These are phyloP conservation scores for Brassica carinata DNA, from an alignment of 345 rosid genomes.

Conservation along the genomic window DNA sequence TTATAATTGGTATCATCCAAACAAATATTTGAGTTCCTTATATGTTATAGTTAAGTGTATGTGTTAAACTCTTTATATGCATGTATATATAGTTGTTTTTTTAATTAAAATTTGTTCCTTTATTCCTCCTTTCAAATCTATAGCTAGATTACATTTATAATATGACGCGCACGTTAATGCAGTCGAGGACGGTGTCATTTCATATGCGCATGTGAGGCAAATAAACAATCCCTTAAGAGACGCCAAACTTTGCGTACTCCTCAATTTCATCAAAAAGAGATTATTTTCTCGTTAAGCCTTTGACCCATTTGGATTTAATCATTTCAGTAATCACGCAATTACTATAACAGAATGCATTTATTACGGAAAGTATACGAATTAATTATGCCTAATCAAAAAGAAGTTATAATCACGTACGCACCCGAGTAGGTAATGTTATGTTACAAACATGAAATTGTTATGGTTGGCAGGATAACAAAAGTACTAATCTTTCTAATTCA, in stretches of 20 bases:
- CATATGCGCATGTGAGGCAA: slow-evolving; percentile 55
- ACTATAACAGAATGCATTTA: background rate
- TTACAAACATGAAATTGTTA: background rate
- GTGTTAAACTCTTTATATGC: background rate
- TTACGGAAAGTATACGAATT: slow-evolving; percentile 10
- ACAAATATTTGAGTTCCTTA: slow-evolving; percentile 21
- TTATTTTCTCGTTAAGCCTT: background rate
- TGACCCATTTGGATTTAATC: background rate
- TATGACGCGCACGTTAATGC: slow-evolving; percentile 50
- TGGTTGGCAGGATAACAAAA: background rate
- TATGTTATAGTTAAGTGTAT: background rate
- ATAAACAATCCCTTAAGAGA: slow-evolving; percentile 50
- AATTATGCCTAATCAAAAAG: background rate
- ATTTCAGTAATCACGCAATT: slow-evolving; percentile 25
- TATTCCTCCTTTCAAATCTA: background rate
- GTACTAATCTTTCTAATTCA: background rate
- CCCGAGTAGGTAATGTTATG: background rate
- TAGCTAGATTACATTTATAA: slow-evolving; percentile 32
- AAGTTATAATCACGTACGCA: slow-evolving; percentile 1
- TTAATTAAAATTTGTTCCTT: background rate
- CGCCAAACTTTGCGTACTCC: slow-evolving; percentile 44
- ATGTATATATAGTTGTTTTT: background rate
- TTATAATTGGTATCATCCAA: background rate
- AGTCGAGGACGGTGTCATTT: slow-evolving; percentile 40
- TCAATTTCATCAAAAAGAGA: slow-evolving; percentile 2